Evolutionary conservation across 257 asterid species (phyloP), one percentile per base, ranked within the genome.

Genomic region (Capsicum baccatum): DNA sequence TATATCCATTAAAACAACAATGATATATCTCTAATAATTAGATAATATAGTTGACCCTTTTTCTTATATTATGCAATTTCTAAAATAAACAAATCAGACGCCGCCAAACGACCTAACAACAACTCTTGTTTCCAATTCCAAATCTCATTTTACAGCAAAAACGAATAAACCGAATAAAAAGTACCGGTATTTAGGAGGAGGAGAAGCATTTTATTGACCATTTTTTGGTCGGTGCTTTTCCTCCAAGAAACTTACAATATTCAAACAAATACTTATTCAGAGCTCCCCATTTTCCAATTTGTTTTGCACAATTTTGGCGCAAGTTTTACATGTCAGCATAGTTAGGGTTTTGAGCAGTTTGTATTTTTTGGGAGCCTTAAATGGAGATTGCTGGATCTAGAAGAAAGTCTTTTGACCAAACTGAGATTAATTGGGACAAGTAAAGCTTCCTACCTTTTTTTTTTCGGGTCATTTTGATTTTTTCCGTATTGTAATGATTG

Each of bases 341-440:
- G 66, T 59, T 87, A 85, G 89, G 86, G 85, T 83, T 86, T 88
- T 79, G 54, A 59, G 52, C 9, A 15, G 33, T 50, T 39, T 42
- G 33, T 33, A 6, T 33, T 83, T 54, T 56, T 9, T 50, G 44
- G 44, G 44, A 39, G 44, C 44, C 69, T 64, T 2, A 64, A 79
- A 95, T 95, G 98, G 93, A 87, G 57, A 83, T 91, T 55, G 85
- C 91, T 63, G 89, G 87, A 85, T 55, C 89, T 69, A 90, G 84
- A 63, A 88, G 89, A 47, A 88, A 42, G 50, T 85, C 94, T 17
- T 86, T 89, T 13, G 92, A 92, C 70, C 94, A 86, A 84, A 84
- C 93, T 9, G 98, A 95, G 91, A 92, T 95, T 83, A 92, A 92
- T 44, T 95, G 98, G 98, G 97, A 94, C 90, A 91, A 92, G 98